Evolutionary conservation across 495 filamentous ascomycete species (phyloP), one percentile per base, ranked within the genome.

Genomic region (Neurospora sublineolata): DNA sequence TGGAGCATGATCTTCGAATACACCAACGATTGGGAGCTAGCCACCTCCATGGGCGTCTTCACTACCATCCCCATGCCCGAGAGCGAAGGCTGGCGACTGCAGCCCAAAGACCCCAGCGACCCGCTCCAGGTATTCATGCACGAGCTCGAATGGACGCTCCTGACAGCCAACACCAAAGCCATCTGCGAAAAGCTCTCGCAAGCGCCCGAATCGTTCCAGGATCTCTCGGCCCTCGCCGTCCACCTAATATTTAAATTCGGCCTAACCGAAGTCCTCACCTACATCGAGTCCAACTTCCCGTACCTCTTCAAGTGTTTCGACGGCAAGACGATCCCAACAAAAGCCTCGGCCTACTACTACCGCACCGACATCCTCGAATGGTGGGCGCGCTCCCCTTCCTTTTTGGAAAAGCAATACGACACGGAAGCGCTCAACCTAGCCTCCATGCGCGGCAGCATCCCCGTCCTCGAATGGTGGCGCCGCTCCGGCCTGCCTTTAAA

Each of bases 391-490:
- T 91, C 89, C 0, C 89, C 92, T 0, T 89, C 87, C 4, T 93
- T 94, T 70, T 84, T 94, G 3, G 90, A 89, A 71, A 94, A 94
- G 81, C 89, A 94, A 77, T 86, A 87, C 76, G 78, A 85, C 76
- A 83, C 88, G 64, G 93, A 97, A 79, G 92, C 94, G 37, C 86
- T 97, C 75, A 92, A 97, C 79, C 90, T 91, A 46, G 94, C 94
- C 14, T 94, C 91, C 18, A 88, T 89, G 52, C 88, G 91, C 42
- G 94, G 94, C 14, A 93, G 93, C 75, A 85, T 94, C 36, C 88
- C 91, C 70, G 92, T 97, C 0, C 85, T 97, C 4, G 91, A 97
- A 44, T 97, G 94, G 94, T 97, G 94, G 94, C 88, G 90, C 18
- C 83, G 87, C 30, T 94, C 92, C 0, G 92, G 91, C 0, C 86